These are phyloP conservation scores for Ustilago esculenta DNA, from an alignment of 1,284 basidiomycete species.

Conservation along the genomic window DNA sequence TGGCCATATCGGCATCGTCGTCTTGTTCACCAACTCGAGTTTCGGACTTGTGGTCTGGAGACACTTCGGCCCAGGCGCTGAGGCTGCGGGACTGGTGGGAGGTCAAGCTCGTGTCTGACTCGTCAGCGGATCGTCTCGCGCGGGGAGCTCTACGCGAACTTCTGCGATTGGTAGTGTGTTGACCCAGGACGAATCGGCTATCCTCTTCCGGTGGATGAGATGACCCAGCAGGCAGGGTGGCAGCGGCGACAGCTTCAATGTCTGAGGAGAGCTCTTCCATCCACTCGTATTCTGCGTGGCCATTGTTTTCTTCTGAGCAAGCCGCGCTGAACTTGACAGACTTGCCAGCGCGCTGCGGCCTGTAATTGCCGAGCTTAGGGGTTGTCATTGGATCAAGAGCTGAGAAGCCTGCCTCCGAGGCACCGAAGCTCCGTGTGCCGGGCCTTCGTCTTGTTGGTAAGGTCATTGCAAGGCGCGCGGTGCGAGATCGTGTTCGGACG, in stretches of 20 bases:
- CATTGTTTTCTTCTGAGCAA: not conserved
- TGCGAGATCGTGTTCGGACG: slow-evolving; percentile 38
- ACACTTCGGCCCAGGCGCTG: slow-evolving; percentile 12
- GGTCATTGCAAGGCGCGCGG: slow-evolving; percentile 21
- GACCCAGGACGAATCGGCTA: too few species aligned
- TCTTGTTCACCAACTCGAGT: not conserved
- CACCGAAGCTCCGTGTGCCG: slow-evolving; percentile 5
- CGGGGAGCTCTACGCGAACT: slow-evolving; percentile 5
- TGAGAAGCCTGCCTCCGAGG: slow-evolving; percentile 16
- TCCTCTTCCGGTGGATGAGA: not conserved
- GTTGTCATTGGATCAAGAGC: slow-evolving; percentile 28
- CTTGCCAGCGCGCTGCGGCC: slow-evolving; percentile 23
- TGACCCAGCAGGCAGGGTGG: slow-evolving; percentile 2
- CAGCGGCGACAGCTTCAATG: slow-evolving; percentile 16
- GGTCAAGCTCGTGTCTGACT: slow-evolving; percentile 16
- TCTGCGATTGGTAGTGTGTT: not conserved
- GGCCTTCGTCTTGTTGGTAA: slow-evolving; percentile 19
- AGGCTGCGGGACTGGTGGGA: slow-evolving; percentile 21
- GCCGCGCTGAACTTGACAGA: slow-evolving; percentile 23
- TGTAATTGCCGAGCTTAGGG: slow-evolving; percentile 24
- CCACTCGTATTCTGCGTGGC: slow-evolving; percentile 33
- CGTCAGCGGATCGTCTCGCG: slow-evolving; percentile 13
- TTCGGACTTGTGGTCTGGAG: not conserved
- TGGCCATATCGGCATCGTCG: slow-evolving; percentile 14
- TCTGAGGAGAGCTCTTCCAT: slow-evolving; percentile 32